phyloP scores from a whole-genome alignment of 768 basidiomycete genomes.

The Lactifluus volemus region DNA sequence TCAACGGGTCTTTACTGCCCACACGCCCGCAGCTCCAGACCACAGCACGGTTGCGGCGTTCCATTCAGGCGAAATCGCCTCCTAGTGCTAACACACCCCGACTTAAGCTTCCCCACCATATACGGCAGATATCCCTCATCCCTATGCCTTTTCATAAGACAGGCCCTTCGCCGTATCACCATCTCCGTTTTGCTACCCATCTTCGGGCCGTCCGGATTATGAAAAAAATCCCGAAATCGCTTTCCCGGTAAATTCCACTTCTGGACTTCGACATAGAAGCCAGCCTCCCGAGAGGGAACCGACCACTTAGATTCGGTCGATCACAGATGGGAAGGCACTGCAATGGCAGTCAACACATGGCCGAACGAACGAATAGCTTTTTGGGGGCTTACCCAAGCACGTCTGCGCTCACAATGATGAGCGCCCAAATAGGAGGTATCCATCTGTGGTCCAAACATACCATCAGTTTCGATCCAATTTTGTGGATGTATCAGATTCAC shows the following conservation, averaged over 20 bases:
- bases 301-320: slow-evolving; percentile 16
- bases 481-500: background rate
- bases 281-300: background rate
- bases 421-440: slow-evolving; percentile 19
- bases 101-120: too few species aligned
- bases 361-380: background rate
- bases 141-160: background rate
- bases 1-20: background rate
- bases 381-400: slow-evolving; percentile 10
- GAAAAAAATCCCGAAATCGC: background rate
- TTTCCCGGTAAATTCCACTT: background rate
- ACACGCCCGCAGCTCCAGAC: too few species aligned
- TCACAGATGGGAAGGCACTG: slow-evolving; percentile 18
- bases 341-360: background rate
- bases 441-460: background rate
- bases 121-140: slow-evolving; percentile 4
- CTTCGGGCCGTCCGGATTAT: background rate
- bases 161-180: too few species aligned
- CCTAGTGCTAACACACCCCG: background rate
- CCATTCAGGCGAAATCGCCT: too few species aligned
- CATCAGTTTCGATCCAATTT: background rate
- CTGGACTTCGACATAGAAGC: background rate
- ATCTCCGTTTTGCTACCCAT: background rate
- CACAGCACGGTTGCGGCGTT: background rate
- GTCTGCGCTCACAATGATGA: slow-evolving; percentile 14